Base-by-base conservation (phyloP, 139 green algal genomes). In the Klebsormidium nitens region DNA sequence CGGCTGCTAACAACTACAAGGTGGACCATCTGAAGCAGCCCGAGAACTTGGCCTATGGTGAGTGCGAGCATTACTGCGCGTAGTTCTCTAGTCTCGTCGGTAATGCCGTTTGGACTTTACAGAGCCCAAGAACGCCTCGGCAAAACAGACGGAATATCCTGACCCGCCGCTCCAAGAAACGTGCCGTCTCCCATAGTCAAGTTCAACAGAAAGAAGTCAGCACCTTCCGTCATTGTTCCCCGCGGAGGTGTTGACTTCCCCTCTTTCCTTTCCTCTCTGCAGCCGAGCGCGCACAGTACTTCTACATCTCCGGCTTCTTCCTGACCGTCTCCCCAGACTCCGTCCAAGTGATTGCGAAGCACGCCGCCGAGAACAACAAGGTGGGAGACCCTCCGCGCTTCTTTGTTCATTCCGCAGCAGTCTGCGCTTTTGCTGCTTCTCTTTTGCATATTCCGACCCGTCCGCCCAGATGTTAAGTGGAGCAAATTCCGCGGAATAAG, bases 1-100 rank as follows among this genome's bases (percentile, higher is more conserved):
- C 89, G 2, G 94, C 94, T 8, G 94, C 94, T 56, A 98, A 99
- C 85, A 96, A 96, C 84, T 98, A 97, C 82, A 97, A 98, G 87
- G 82, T 88, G 8, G 80, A 81, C 5, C 75, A 85, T 60, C 47
- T 85, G 46, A 23, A 81, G 34, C 38, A 64, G 35, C 44, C 75
- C 8, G 80, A 82, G 71, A 95, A 96, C 82, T 93, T 81, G 81
- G 76, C 78, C 2, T 68, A 95, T 23, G 72, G 72, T 79, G 39
- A 70, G 63, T 44, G 26, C 6, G 19, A 19, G 46, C 23, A 1
- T 5, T 0, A 29, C 32, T 49, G 55, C 11, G 8, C 32, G 29
- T 14, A 63, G 46, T 55, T 55, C 46, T 23, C 23, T 55, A 55
- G 23, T 55, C 23, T 23, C 23, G 46, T 55, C 23, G 46, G 46